Conservation (phyloP, 352 stramenopile genomes). For the Blastocystis sp. region DNA sequence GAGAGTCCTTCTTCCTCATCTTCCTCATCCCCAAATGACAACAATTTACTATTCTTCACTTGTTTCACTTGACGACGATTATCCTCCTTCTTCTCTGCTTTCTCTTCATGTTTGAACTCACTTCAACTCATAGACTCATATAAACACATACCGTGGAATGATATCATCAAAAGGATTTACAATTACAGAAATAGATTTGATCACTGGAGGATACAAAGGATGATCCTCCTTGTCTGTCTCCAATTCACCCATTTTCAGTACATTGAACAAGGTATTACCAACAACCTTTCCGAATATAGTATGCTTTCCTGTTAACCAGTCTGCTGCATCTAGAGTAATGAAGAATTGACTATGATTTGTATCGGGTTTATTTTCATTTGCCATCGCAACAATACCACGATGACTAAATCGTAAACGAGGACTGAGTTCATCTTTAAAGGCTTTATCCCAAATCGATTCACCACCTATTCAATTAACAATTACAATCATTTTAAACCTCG, state of each 20-base stretch:
- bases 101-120: background rate
- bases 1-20: constrained; percentile 21
- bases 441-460: constrained; percentile 64
- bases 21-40: constrained; percentile 88
- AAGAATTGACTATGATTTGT: constrained; percentile 90
- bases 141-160: constrained; percentile 71
- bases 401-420: constrained; percentile 87
- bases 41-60: constrained; percentile 79
- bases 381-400: constrained; percentile 86
- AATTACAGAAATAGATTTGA: constrained; percentile 68
- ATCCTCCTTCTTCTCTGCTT: constrained; percentile 64
- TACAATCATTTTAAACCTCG: constrained; percentile 66
- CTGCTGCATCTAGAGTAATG: constrained; percentile 83
- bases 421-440: constrained; percentile 85
- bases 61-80: constrained; percentile 79
- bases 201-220: constrained; percentile 64
- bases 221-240: constrained; percentile 76
- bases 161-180: constrained; percentile 85
- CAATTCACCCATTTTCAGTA: constrained; percentile 79
- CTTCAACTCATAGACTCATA: constrained; percentile 57
- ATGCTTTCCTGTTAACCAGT: constrained; percentile 87
- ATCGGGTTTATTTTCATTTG: constrained; percentile 77
- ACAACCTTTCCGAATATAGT: constrained; percentile 85
- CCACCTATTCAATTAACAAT: constrained; percentile 25
- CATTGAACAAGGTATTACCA: constrained; percentile 93